Conservation (phyloP, 2,329 filamentous ascomycete species). For the Graphilbum sp. region DNA sequence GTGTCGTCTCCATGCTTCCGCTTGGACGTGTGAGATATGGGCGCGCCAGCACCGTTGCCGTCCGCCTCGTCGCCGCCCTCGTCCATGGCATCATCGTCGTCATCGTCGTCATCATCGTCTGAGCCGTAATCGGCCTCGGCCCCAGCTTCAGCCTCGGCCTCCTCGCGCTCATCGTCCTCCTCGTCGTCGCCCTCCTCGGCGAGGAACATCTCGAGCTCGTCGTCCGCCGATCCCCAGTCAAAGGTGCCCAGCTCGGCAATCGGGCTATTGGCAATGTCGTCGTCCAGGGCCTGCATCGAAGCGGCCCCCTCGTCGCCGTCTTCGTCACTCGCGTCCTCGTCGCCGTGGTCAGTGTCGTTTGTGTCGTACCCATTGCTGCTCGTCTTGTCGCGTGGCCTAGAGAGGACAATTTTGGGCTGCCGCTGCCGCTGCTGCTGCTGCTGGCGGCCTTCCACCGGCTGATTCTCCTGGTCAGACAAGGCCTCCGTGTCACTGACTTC, state of each 20-base stretch:
- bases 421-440: too few species aligned
- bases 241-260: conserved; percentile 41
- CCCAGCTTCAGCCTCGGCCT: conserved; percentile 16
- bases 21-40: conserved; percentile 1
- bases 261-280: conserved; percentile 25
- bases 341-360: neutral
- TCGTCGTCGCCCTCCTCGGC: conserved; percentile 35
- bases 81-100: conserved; percentile 10
- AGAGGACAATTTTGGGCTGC: conserved; percentile 21
- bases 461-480: conserved; percentile 14
- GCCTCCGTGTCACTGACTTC: conserved; percentile 14
- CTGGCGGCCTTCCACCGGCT: conserved; percentile 16
- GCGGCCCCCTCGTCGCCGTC: conserved; percentile 14
- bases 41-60: neutral
- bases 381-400: conserved; percentile 9
- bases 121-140: conserved; percentile 1
- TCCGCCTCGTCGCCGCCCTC: conserved; percentile 19
- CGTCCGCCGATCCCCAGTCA: conserved; percentile 47
- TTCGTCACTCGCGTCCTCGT: conserved; percentile 19
- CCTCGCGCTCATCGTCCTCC: conserved; percentile 18
- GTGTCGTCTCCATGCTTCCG: conserved; percentile 15
- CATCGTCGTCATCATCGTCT: conserved; percentile 23
- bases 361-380: too few species aligned
- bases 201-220: conserved; percentile 63
- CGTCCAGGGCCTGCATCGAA: conserved; percentile 8